A percentile compares a stretch with the other conserved stretches of the same genome.
These are phyloP conservation scores for Lactuca sativa DNA, from an alignment of 129 eudicot genomes.

Conservation along the genomic window DNA sequence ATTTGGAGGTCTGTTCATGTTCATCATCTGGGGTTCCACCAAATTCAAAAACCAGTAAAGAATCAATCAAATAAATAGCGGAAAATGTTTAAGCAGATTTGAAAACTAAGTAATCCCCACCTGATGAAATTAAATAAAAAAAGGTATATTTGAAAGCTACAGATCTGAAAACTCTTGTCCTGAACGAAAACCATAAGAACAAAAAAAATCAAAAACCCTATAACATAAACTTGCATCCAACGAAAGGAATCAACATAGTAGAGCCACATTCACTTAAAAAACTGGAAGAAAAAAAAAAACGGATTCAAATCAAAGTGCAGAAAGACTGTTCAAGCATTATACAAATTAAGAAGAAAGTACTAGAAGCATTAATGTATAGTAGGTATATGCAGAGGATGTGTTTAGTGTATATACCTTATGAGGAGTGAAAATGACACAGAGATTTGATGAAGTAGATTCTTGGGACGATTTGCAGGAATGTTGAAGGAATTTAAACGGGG, in stretches of 20 bases:
- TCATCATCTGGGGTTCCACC: not conserved
- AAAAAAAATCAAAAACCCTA: not conserved
- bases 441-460: conserved; percentile 8
- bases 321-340: no score
- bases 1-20: not conserved
- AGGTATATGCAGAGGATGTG: conserved; percentile 1
- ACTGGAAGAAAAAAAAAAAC: not conserved
- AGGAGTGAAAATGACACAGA: not conserved
- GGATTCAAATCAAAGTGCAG: not conserved
- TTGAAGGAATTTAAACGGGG: not conserved
- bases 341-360: no score
- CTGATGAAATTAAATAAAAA: not conserved
- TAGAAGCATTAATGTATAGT: not conserved
- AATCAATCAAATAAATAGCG: not conserved
- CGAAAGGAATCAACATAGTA: not conserved
- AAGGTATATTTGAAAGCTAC: conserved; percentile 11
- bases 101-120: not conserved
- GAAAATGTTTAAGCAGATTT: not conserved
- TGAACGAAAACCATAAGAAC: conserved; percentile 7
- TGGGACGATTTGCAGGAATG: conserved; percentile 9
- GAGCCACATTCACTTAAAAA: not conserved
- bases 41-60: not conserved
- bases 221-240: not conserved
- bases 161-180: conserved; percentile 43
- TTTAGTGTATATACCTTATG: conserved; percentile 14